Base-by-base conservation (phyloP, 345 rosid species). In the Camelina hispida region DNA sequence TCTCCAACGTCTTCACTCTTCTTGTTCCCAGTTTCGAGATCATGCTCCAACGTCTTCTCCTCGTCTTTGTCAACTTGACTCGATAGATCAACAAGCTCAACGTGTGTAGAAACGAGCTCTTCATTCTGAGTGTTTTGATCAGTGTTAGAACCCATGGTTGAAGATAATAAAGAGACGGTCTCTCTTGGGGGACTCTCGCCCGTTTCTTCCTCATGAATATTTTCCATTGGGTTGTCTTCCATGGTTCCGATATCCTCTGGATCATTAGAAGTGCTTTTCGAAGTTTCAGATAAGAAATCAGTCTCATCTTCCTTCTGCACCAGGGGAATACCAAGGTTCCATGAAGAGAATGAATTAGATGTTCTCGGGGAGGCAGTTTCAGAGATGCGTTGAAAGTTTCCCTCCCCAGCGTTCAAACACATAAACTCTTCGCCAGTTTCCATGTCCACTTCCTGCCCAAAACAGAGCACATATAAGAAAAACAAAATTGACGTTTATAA, bases 211-310 rank as follows among this genome's bases (percentile, higher is more conserved):
- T 74, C 42, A 57, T 80, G 17, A 42, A 30, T 57, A 20, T 17
- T 37, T 57, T 54, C 62, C 57, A 65, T 58, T 16, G 56, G 12
- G 63, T 8, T 58, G 74, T 68, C 66, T 53, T 66, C 93, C 58
- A 84, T 74, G 25, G 87, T 85, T 40, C 83, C 84, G 20, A 88
- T 69, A 59, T 89, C 97, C 58, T 81, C 83, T 4, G 91, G 84
- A 84, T 85, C 92, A 70, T 81, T 84, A 35, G 87, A 84, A 37
- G 55, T 42, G 66, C 59, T 72, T 15, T 52, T 68, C 50, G 89
- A 83, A 28, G 84, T 74, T 44, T 82, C 91, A 20, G 86, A 71
- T 42, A 82, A 68, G 2, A 81, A 72, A 69, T 78, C 78, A 48
- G 54, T 43, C 34, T 79, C 81, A 28, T 25, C 79, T 73, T 79